Evolutionary conservation across 1,284 basidiomycete species (phyloP), one percentile per base, ranked within the genome.

Genomic region (Mycena citricolor): DNA sequence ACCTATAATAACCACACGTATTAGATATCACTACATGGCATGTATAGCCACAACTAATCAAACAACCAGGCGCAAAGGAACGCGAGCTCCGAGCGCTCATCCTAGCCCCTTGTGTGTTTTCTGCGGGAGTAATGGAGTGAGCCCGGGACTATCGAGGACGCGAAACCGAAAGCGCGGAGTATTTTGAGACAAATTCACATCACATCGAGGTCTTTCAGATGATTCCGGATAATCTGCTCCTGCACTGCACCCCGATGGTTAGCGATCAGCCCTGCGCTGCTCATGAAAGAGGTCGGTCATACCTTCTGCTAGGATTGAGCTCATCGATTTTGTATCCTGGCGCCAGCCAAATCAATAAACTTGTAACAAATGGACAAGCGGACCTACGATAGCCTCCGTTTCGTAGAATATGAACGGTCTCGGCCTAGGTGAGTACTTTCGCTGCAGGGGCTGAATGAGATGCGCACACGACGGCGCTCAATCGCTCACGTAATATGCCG

Each of bases 301-400:
- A 70, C 69, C 69, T 41, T 69, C 70, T 8, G 62, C 58, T 4
- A 79, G 61, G 2, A 77, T 73, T 1, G 62, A 60, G 8, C 70
- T 66, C 1, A 73, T 79, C 0, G 76, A 69, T 37, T 66, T 62
- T 8, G 71, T 76, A 52, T 79, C 76, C 76, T 78, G 49, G n/a
- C n/a, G n/a, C n/a, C n/a, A n/a, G n/a, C 5, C 17, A 24, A 29
- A 38, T 30, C 5, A 6, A 19, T 17, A 8, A 30, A 20, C 39
- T 24, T n/a, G 21, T 5, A n/a, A n/a, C n/a, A n/a, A n/a, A 5
- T 21, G n/a, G 26, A 28, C 17, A 19, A 2, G 17, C 34, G 29
- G 22, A 63, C 71, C 24, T 50, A 74, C 72, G 21, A 74, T 69
- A 8, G 70, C 72, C 32, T 74, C 74, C 2, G 75, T 77, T 49